Percentiles rank a stretch among this genome's conserved stretches.
Conservation (phyloP, 2,329 filamentous ascomycete genomes). For the Diaporthe citri region DNA sequence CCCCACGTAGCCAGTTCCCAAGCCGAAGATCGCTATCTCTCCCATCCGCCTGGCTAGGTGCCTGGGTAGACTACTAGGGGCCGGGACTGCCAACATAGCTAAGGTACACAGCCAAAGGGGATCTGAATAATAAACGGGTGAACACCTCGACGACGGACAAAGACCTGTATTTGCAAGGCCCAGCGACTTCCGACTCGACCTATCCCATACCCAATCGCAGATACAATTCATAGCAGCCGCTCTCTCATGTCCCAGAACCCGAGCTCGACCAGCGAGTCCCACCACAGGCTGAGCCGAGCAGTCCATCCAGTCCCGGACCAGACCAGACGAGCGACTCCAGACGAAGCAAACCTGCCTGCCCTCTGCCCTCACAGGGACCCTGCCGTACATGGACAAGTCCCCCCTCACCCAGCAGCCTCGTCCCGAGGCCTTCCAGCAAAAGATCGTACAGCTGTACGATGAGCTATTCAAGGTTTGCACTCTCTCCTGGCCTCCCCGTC, state of each 20-base stretch:
- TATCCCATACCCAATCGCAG: neutral
- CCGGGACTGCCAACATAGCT: neutral
- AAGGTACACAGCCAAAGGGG: slow-evolving; percentile 20
- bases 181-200: neutral
- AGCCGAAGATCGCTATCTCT: slow-evolving; percentile 24
- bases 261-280: neutral
- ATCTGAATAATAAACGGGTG: slow-evolving; percentile 11
- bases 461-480: slow-evolving; percentile 78
- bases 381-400: slow-evolving; percentile 80
- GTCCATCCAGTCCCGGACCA: neutral
- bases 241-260: neutral
- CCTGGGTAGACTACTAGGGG: neutral
- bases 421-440: slow-evolving; percentile 92
- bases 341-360: neutral
- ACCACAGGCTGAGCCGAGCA: neutral
- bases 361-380: slow-evolving; percentile 4
- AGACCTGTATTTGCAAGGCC: neutral
- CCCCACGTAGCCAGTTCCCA: neutral
- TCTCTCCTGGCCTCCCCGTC: neutral
- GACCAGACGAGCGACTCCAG: slow-evolving; percentile 11
- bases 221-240: neutral
- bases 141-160: slow-evolving; percentile 14
- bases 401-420: slow-evolving; percentile 93
- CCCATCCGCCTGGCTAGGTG: neutral
- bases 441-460: slow-evolving; percentile 92